Conservation (phyloP, 2,329 filamentous ascomycete species). For the Aspergillus versicolor region DNA sequence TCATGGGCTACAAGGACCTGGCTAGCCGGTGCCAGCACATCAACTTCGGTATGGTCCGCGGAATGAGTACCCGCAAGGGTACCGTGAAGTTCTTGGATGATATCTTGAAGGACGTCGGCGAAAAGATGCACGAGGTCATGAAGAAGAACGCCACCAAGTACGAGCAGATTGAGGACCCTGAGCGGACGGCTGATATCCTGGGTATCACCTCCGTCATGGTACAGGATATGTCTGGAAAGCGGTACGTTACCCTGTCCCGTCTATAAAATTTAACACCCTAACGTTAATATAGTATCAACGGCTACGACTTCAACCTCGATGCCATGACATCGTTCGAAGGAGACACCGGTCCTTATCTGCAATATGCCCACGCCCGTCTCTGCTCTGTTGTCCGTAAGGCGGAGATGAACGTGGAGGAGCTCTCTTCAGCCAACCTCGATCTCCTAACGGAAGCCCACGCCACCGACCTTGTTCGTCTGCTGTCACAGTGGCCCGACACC, state of each 20-base stretch:
- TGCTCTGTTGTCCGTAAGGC: conserved; percentile 61
- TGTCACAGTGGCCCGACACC: conserved; percentile 66
- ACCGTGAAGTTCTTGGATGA: conserved; percentile 74
- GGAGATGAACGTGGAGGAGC: conserved; percentile 46
- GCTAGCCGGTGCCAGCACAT: conserved; percentile 61
- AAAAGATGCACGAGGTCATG: conserved; percentile 99
- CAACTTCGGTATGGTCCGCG: conserved; percentile 66
- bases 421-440: conserved; percentile 56
- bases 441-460: conserved; percentile 63
- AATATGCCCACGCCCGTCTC: conserved; percentile 63
- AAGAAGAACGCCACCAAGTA: conserved; percentile 87
- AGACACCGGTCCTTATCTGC: conserved; percentile 65
- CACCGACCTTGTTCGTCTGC: conserved; percentile 59
- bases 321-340: conserved; percentile 67
- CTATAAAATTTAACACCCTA: neutral
- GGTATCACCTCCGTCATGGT: conserved; percentile 97
- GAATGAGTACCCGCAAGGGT: conserved; percentile 65
- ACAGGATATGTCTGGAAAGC: conserved; percentile 95
- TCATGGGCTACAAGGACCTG: conserved; percentile 62
- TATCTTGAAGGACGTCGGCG: conserved; percentile 75
- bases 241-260: conserved; percentile 49
- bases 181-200: conserved; percentile 77
- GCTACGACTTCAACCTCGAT: conserved; percentile 65
- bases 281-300: conserved; percentile 52
- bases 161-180: conserved; percentile 79